Percentiles rank a stretch among this genome's conserved stretches.
Evolutionary conservation across 495 filamentous ascomycete species (phyloP).

Genomic region (Trichocladium uniseriatum): DNA sequence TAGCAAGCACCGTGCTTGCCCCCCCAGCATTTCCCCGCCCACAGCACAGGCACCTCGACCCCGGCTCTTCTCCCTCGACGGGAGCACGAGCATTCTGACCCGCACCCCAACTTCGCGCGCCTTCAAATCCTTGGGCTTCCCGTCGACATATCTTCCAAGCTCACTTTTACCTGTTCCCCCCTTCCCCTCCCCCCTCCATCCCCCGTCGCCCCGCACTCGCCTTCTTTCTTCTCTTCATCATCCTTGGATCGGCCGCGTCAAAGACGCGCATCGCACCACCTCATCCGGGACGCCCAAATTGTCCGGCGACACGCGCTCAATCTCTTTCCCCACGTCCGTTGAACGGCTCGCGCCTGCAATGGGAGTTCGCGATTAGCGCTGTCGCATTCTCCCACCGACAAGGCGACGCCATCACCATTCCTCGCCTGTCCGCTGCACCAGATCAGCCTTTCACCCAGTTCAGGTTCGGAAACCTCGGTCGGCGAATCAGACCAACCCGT

Average conservation of each 20-base stretch:
- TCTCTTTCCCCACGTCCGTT: conserved; percentile 7
- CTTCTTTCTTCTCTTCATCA: conserved; percentile 1
- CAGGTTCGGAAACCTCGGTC: not conserved
- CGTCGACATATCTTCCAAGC: conserved; percentile 17
- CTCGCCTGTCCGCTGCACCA: not conserved
- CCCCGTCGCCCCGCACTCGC: conserved; percentile 7
- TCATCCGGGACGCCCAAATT: not conserved
- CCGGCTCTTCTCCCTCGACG: not conserved
- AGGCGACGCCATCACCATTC: conserved; percentile 4
- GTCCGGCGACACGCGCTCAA: conserved; percentile 11
- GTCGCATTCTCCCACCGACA: conserved; percentile 21
- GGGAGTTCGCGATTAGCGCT: conserved; percentile 24
- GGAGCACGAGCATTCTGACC: conserved; percentile 15
- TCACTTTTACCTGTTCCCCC: conserved; percentile 13
- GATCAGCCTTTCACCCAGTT: not conserved
- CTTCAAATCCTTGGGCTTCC: conserved; percentile 12
- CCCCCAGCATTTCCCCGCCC: conserved; percentile 19
- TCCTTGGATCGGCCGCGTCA: conserved; percentile 13
- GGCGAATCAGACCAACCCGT: not conserved
- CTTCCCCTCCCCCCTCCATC: conserved; percentile 16
- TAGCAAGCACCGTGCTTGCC: conserved; percentile 15
- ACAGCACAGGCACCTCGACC: conserved; percentile 11
- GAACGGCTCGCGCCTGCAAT: conserved; percentile 22
- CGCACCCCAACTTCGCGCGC: conserved; percentile 20
- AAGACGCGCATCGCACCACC: conserved; percentile 3